Percentiles rank a stretch among this genome's conserved stretches.
Evolutionary conservation across 2,329 filamentous ascomycete genomes (phyloP).

Genomic region (Hymenotorrendiella dingleyae): DNA sequence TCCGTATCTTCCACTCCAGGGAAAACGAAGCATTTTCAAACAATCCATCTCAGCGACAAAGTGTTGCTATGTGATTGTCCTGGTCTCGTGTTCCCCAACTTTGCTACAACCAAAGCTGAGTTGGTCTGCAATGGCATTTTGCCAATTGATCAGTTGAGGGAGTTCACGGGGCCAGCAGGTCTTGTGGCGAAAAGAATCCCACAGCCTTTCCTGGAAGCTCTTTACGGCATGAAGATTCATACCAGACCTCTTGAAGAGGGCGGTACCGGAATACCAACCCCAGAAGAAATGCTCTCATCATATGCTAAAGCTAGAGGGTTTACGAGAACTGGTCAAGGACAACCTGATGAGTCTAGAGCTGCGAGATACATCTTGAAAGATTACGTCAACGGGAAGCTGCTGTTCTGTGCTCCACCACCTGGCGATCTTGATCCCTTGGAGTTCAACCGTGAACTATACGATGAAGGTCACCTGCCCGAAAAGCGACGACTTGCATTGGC

Average conservation of each 20-base stretch:
- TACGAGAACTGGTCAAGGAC: slow-evolving; percentile 79
- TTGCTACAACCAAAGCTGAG: slow-evolving; percentile 92
- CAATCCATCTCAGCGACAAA: slow-evolving; percentile 83
- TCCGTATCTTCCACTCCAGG: slow-evolving; percentile 95
- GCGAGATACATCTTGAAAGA: slow-evolving; percentile 89
- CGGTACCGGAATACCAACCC: slow-evolving; percentile 79
- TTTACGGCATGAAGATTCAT: slow-evolving; percentile 88
- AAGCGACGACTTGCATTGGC: slow-evolving; percentile 67
- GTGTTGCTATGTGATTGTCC: slow-evolving; percentile 96
- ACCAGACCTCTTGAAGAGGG: slow-evolving; percentile 83
- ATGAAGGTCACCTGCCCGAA: slow-evolving; percentile 71
- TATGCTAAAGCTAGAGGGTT: slow-evolving; percentile 90
- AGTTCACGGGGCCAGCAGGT: slow-evolving; percentile 80
- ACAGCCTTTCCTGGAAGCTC: slow-evolving; percentile 78
- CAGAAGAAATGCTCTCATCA: slow-evolving; percentile 75
- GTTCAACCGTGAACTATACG: slow-evolving; percentile 90
- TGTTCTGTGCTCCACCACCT: slow-evolving; percentile 87
- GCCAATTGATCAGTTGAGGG: slow-evolving; percentile 92
- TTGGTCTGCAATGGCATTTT: slow-evolving; percentile 92
- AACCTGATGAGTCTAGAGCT: slow-evolving; percentile 89
- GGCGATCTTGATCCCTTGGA: slow-evolving; percentile 60
- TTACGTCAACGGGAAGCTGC: slow-evolving; percentile 92
- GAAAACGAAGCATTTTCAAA: slow-evolving; percentile 99
- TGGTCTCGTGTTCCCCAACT: slow-evolving; percentile 97
- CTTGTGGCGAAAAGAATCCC: slow-evolving; percentile 83